phyloP scores from a whole-genome alignment of 208 protist genomes.

The Wallacemonas sp. region DNA sequence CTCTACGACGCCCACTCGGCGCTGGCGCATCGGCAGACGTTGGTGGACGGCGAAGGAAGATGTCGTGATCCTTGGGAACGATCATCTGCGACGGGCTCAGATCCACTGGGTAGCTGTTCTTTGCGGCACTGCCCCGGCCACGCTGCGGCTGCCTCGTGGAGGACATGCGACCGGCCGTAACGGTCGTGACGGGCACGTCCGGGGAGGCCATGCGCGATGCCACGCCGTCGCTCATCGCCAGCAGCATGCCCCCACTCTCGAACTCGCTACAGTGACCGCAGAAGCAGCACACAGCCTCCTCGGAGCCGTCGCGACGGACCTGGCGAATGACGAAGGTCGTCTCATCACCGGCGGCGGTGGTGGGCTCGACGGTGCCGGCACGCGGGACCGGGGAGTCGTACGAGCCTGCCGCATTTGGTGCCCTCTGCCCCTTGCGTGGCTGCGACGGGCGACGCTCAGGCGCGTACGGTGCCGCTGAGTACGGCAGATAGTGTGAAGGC shows the following conservation, averaged over 20 bases:
- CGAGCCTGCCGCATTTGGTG: too few species aligned
- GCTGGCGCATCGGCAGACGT: background rate
- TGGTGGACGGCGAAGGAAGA: slow-evolving; percentile 6
- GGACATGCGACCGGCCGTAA: background rate
- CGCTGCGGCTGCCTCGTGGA: background rate
- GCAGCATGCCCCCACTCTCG: slow-evolving; percentile 6
- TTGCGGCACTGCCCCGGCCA: background rate
- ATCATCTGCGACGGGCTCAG: background rate
- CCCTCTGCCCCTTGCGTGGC: background rate
- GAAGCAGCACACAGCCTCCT: background rate
- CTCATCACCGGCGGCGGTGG: slow-evolving; percentile 5
- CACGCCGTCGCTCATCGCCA: slow-evolving; percentile 9
- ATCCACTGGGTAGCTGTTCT: too few species aligned
- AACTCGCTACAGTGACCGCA: background rate
- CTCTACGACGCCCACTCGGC: slow-evolving; percentile 1
- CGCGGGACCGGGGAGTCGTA: too few species aligned
- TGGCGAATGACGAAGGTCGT: slow-evolving; percentile 7
- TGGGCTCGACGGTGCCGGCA: background rate
- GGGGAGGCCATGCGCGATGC: background rate
- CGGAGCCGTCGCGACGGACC: background rate
- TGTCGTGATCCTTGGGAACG: slow-evolving; percentile 16
- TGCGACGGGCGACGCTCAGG: background rate
- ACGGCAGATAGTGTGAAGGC: slow-evolving; percentile 11
- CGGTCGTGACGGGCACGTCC: background rate
- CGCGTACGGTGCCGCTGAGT: slow-evolving; percentile 9